Percentiles rank a stretch among this genome's conserved stretches.
Conservation (phyloP, 306 rosid species). For the Casuarina cunninghamiana region DNA sequence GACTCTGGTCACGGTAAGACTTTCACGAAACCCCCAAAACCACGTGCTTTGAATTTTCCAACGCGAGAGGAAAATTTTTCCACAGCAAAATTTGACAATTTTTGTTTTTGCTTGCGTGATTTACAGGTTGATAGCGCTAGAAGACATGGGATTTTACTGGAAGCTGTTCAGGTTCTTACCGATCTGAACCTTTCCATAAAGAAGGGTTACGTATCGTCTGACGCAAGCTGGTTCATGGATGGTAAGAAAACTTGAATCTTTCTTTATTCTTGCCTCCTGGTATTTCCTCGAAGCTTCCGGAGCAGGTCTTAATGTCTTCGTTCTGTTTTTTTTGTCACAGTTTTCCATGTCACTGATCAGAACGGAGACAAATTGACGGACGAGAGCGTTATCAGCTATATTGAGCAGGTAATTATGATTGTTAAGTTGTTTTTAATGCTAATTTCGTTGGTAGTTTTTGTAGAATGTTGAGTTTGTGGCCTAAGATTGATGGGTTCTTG, state of each 20-base stretch:
- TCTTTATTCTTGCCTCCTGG: no score
- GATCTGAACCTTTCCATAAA: conserved; percentile 78
- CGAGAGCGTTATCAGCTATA: conserved; percentile 63
- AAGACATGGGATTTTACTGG: conserved; percentile 80
- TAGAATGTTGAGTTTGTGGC: not conserved
- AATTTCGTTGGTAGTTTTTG: not conserved
- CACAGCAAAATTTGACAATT: not conserved
- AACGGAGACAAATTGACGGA: conserved; percentile 79
- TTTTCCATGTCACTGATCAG: conserved; percentile 86
- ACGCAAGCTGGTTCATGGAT: conserved; percentile 98
- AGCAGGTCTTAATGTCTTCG: not conserved
- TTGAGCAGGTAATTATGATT: conserved; percentile 70
- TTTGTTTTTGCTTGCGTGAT: conserved; percentile 14
- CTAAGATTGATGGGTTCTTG: not conserved
- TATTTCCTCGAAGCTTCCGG: conserved; percentile 2
- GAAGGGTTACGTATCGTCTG: conserved; percentile 92
- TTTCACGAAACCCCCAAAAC: conserved; percentile 12
- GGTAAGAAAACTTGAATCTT: conserved; percentile 42
- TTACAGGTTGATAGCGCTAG: conserved; percentile 87
- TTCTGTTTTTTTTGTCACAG: conserved; percentile 38
- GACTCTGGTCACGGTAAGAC: conserved; percentile 82
- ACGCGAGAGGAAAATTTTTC: not conserved
- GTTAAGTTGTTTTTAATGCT: not conserved
- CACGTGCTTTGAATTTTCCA: conserved; percentile 8
- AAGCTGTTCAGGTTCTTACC: conserved; percentile 85